A percentile compares a stretch with the other conserved stretches of the same genome.
These are phyloP conservation scores for Suillus placidus DNA, from an alignment of 768 basidiomycete genomes.

Conservation along the genomic window DNA sequence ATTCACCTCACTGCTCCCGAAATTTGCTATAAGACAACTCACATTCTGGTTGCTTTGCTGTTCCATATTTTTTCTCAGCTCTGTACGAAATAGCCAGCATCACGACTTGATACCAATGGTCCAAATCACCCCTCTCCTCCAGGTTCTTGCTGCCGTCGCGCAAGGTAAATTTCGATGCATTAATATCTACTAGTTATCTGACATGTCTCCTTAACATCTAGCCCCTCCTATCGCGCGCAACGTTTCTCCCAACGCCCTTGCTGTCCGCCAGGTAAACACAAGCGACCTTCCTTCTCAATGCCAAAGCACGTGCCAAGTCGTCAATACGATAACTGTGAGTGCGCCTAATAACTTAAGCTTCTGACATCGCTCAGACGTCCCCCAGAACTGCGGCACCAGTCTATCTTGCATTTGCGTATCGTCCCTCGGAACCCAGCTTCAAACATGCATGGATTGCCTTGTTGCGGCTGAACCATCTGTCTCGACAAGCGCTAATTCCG, in stretches of 20 bases:
- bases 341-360: too few species aligned
- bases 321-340: slow-evolving; percentile 24
- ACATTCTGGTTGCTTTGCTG: neutral
- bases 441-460: slow-evolving; percentile 27
- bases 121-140: slow-evolving; percentile 23
- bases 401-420: slow-evolving; percentile 19
- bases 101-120: slow-evolving; percentile 21
- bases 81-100: neutral
- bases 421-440: slow-evolving; percentile 17
- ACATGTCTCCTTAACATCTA: neutral
- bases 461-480: neutral
- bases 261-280: slow-evolving; percentile 22
- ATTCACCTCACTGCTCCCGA: neutral
- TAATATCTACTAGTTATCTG: neutral
- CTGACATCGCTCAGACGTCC: neutral
- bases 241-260: slow-evolving; percentile 16
- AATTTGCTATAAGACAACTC: neutral
- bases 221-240: neutral
- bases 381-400: slow-evolving; percentile 15
- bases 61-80: neutral
- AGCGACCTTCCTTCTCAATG: slow-evolving; percentile 20
- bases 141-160: slow-evolving; percentile 13
- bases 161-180: slow-evolving; percentile 14
- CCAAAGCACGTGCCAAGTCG: slow-evolving; percentile 24
- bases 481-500: slow-evolving; percentile 11